Evolutionary conservation across 73 alveolate genomes (phyloP).

Genomic region (Blepharisma stoltei): DNA sequence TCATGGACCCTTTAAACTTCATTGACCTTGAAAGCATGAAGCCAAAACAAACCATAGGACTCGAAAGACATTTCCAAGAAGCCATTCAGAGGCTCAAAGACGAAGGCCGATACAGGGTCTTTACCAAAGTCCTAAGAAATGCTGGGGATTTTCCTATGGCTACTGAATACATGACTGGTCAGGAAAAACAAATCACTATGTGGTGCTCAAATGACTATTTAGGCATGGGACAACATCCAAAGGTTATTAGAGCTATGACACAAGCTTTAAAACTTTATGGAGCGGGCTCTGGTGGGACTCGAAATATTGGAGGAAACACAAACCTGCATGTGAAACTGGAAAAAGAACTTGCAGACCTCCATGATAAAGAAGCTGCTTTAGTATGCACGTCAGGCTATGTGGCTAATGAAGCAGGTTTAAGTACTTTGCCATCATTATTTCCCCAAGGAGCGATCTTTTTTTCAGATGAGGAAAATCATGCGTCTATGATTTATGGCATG

Average conservation of each 20-base stretch:
- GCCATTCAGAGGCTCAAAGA: constrained; percentile 50
- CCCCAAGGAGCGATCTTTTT: constrained; percentile 55
- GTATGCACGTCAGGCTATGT: constrained; percentile 64
- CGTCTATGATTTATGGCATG: constrained; percentile 74
- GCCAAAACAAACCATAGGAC: constrained; percentile 1
- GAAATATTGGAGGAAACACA: constrained; percentile 81
- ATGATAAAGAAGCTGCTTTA: constrained; percentile 58
- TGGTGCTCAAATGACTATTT: constrained; percentile 84
- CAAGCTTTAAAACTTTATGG: constrained; percentile 56
- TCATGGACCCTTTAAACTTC: constrained; percentile 17
- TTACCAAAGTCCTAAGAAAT: constrained; percentile 51
- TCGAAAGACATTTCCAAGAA: constrained; percentile 36
- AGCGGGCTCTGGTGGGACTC: constrained; percentile 83
- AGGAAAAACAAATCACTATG: constrained; percentile 47
- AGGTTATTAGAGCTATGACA: constrained; percentile 58
- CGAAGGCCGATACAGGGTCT: constrained; percentile 74
- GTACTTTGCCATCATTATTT: constrained; percentile 56
- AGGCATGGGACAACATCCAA: constrained; percentile 72
- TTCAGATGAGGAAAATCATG: constrained; percentile 75
- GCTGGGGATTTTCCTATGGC: constrained; percentile 73
- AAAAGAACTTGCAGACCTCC: constrained; percentile 64
- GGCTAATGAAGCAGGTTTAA: constrained; percentile 75
- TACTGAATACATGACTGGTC: constrained; percentile 33
- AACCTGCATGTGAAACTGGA: constrained; percentile 62
- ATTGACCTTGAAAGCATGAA: constrained; percentile 24